These are phyloP conservation scores for Globisporangium perplexum DNA, from an alignment of 352 stramenopile genomes.

Conservation along the genomic window DNA sequence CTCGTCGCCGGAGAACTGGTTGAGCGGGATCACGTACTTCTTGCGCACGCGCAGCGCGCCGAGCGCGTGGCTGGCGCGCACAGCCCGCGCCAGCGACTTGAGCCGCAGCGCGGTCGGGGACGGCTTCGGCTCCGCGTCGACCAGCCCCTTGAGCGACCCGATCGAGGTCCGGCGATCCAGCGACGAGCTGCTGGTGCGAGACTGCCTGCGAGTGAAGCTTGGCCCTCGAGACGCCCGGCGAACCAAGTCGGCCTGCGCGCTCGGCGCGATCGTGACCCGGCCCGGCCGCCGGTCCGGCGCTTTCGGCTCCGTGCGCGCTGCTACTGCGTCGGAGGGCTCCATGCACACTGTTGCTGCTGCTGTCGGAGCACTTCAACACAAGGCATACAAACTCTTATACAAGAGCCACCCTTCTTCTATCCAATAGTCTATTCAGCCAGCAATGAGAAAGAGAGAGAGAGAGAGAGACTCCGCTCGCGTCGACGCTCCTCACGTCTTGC, in stretches of 20 bases:
- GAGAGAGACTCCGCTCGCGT: too few relatives aligned
- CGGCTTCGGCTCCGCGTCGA: slow-evolving; percentile 17
- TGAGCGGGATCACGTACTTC: slow-evolving; percentile 37
- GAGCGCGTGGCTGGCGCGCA: slow-evolving; percentile 48
- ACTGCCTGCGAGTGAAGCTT: slow-evolving; percentile 11
- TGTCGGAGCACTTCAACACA: too few relatives aligned
- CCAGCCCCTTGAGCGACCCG: slow-evolving; percentile 11
- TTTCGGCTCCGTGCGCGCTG: slow-evolving; percentile 6
- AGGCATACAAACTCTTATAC: too few relatives aligned
- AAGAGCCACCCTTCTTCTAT: too few relatives aligned
- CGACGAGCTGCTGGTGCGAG: slow-evolving; percentile 2
- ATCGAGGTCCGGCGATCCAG: slow-evolving; percentile 9
- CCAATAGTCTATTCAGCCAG: too few relatives aligned
- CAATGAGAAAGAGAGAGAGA: too few relatives aligned
- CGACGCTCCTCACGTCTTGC: slow-evolving; percentile 32
- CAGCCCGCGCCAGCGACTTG: slow-evolving; percentile 38
- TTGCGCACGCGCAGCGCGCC: slow-evolving; percentile 20
- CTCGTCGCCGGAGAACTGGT: slow-evolving; percentile 32
- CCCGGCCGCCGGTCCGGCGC: slow-evolving; percentile 7
- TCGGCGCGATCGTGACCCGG: slow-evolving; percentile 12
- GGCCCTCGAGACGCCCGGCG: slow-evolving; percentile 3
- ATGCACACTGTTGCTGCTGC: too few relatives aligned
- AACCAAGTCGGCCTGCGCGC: background rate
- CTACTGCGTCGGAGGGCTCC: background rate
- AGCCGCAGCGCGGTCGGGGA: slow-evolving; percentile 39